Conservation (phyloP, 2,329 filamentous ascomycete genomes). For the Ophiobolus disseminans region DNA sequence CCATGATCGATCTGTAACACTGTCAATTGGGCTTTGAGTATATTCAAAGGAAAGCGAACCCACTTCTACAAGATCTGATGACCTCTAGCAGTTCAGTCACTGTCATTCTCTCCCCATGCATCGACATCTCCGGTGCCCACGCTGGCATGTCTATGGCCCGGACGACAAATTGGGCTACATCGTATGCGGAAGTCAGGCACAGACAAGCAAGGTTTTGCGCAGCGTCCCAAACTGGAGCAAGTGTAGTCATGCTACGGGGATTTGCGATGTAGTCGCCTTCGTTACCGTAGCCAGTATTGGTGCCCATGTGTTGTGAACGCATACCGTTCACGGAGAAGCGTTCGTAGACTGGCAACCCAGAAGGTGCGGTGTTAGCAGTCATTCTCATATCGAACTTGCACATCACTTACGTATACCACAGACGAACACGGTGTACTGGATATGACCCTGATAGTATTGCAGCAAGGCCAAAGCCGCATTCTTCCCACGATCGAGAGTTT, state of each 20-base stretch:
- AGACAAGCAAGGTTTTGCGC: conserved; percentile 56
- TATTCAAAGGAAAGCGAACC: background rate
- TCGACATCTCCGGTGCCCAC: conserved; percentile 74
- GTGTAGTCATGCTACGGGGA: conserved; percentile 62
- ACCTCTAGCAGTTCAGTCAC: conserved; percentile 67
- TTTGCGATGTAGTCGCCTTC: conserved; percentile 73
- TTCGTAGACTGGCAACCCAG: too few relatives aligned
- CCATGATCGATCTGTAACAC: conserved; percentile 35
- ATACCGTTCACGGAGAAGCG: conserved; percentile 74
- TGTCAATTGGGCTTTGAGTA: conserved; percentile 11
- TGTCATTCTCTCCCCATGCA: conserved; percentile 71
- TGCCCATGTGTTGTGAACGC: conserved; percentile 64
- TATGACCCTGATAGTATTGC: conserved; percentile 62
- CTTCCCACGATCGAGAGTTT: conserved; percentile 68
- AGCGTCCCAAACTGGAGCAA: conserved; percentile 64
- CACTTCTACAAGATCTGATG: conserved; percentile 48
- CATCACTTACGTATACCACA: conserved; percentile 77
- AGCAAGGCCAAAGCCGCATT: conserved; percentile 64
- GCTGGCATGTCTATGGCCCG: conserved; percentile 69
- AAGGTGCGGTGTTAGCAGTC: too few relatives aligned
- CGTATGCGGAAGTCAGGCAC: conserved; percentile 72
- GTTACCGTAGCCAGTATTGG: conserved; percentile 59
- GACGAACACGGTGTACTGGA: conserved; percentile 73
- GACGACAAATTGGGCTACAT: conserved; percentile 74
- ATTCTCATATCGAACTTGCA: too few relatives aligned